Conservation (phyloP, 345 rosid genomes). For the Abelmoschus esculentus region DNA sequence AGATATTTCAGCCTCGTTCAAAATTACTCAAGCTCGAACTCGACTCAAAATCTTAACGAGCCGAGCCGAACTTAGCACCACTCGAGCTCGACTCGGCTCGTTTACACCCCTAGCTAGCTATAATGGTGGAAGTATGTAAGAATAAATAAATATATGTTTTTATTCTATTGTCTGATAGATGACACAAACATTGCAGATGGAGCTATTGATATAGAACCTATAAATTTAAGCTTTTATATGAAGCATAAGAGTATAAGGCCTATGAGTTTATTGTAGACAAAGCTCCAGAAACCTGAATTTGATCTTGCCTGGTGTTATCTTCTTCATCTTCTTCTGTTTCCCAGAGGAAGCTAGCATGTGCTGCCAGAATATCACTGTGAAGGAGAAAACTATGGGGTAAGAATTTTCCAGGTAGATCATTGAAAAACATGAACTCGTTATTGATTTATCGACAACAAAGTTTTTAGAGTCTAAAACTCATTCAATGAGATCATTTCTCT, state of each 20-base stretch:
- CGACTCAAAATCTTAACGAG: too few species aligned
- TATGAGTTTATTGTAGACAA: neutral
- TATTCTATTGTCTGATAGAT: neutral
- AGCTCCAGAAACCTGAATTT: constrained; percentile 1
- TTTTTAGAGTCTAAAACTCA: too few species aligned
- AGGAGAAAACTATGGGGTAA: constrained; percentile 6
- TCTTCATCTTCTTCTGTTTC: constrained; percentile 34
- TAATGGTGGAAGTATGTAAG: neutral
- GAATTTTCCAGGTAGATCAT: neutral
- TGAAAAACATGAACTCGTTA: neutral
- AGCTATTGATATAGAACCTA: neutral
- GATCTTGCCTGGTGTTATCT: constrained; percentile 4
- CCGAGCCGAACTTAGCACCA: too few species aligned
- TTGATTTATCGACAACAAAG: too few species aligned
- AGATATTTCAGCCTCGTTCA: too few species aligned
- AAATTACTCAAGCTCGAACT: too few species aligned
- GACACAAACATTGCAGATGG: neutral
- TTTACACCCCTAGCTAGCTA: neutral
- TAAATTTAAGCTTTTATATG: neutral
- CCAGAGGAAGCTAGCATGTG: constrained; percentile 77
- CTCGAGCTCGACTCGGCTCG: too few species aligned
- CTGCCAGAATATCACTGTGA: constrained; percentile 58
- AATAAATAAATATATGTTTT: neutral
- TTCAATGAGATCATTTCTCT: neutral
- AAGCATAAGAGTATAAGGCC: neutral